A percentile compares a stretch with the other conserved stretches of the same genome.
phyloP scores from a whole-genome alignment of 306 rosid species.

The Cucumis melo region DNA sequence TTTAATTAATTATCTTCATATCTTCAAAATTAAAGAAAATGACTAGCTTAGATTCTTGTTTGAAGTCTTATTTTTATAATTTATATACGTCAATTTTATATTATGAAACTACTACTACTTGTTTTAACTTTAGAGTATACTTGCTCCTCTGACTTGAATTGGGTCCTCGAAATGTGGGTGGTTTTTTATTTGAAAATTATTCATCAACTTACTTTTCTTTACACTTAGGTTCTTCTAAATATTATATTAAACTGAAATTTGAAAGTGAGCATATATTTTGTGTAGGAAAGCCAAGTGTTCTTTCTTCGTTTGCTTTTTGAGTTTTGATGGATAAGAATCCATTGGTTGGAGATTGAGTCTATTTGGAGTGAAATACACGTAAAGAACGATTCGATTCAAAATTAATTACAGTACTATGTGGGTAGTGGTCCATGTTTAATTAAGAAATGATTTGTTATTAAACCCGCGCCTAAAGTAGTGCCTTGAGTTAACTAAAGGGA shows the following conservation, averaged over 20 bases:
- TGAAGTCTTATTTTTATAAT: background rate
- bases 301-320: background rate
- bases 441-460: background rate
- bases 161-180: background rate
- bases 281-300: background rate
- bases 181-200: background rate
- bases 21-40: background rate
- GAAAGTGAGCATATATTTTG: no score
- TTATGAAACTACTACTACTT: background rate
- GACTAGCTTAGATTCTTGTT: background rate
- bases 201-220: background rate
- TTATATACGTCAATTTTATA: background rate
- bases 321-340: background rate
- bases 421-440: background rate
- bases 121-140: background rate
- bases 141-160: background rate
- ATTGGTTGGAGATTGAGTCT: background rate
- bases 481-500: background rate
- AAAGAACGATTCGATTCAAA: background rate
- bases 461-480: background rate
- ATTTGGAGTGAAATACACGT: background rate
- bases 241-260: no score
- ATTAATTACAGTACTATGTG: background rate
- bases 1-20: background rate
- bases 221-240: background rate